Percentiles rank a stretch among this genome's conserved stretches.
These are phyloP conservation scores for Collariella sp. DNA, from an alignment of 495 filamentous ascomycete species.

Conservation along the genomic window DNA sequence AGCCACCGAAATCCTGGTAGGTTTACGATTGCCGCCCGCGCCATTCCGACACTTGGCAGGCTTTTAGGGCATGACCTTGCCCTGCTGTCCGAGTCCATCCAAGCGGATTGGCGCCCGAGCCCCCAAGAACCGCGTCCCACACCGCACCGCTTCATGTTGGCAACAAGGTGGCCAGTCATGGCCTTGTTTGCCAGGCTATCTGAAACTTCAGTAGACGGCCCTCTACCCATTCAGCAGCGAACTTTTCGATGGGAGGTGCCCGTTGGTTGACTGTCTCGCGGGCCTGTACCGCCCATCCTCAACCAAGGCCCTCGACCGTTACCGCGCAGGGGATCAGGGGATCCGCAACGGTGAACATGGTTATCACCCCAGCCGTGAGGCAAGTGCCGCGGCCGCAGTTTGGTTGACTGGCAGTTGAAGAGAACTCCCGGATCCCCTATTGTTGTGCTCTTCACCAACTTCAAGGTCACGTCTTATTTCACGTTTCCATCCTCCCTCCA, in stretches of 20 bases:
- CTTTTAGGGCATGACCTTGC: conserved; percentile 15
- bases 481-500: conserved; percentile 37
- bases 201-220: too few relatives aligned
- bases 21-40: conserved; percentile 22
- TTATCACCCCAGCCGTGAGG: conserved; percentile 13
- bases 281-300: neutral
- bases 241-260: too few relatives aligned
- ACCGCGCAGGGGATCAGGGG: conserved; percentile 1
- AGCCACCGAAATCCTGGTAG: conserved; percentile 16
- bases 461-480: conserved; percentile 43
- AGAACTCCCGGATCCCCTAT: conserved; percentile 31
- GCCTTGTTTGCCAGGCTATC: neutral
- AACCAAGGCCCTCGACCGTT: conserved; percentile 6
- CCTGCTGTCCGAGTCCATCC: conserved; percentile 1
- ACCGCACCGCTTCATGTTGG: too few relatives aligned
- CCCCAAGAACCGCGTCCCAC: too few relatives aligned
- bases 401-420: conserved; percentile 6
- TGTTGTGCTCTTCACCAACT: conserved; percentile 40
- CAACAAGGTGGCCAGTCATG: neutral
- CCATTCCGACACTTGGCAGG: conserved; percentile 17
- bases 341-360: conserved; percentile 2
- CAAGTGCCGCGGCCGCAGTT: conserved; percentile 17
- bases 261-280: too few relatives aligned
- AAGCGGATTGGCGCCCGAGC: conserved; percentile 6
- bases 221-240: too few relatives aligned